Evolutionary conservation across 140 eudicot genomes (phyloP).

Genomic region (Senecio squalidus): DNA sequence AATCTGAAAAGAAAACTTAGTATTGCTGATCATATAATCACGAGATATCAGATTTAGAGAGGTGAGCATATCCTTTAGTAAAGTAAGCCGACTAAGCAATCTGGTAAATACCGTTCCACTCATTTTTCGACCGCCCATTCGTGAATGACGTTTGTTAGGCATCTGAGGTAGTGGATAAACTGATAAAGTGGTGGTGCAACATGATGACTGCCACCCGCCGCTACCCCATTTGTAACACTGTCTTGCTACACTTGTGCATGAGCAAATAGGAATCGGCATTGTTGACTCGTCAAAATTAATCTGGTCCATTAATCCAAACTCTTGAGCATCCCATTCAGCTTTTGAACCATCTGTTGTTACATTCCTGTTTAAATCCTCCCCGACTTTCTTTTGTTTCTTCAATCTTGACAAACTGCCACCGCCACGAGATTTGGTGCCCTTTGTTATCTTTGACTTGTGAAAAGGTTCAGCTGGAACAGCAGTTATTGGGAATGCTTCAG

Average conservation of each 20-base stretch:
- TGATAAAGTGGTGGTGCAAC: slow-evolving; percentile 69
- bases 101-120: slow-evolving; percentile 58
- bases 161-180: slow-evolving; percentile 60
- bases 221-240: slow-evolving; percentile 80
- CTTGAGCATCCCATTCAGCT: too few species aligned
- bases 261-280: slow-evolving; percentile 72
- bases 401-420: too few species aligned
- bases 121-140: slow-evolving; percentile 69
- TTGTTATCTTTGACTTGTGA: too few species aligned
- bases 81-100: slow-evolving; percentile 52
- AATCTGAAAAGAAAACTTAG: slow-evolving; percentile 18
- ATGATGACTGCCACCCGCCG: slow-evolving; percentile 77
- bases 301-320: slow-evolving; percentile 45
- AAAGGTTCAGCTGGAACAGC: too few species aligned
- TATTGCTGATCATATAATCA: slow-evolving; percentile 2
- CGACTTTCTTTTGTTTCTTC: too few species aligned
- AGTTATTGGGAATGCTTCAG: too few species aligned
- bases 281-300: slow-evolving; percentile 46
- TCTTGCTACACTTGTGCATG: slow-evolving; percentile 68
- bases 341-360: too few species aligned
- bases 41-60: neutral
- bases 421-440: too few species aligned
- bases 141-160: slow-evolving; percentile 44
- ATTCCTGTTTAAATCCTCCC: too few species aligned
- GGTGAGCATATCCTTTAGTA: slow-evolving; percentile 58